Conservation (phyloP, 1,139 yeast genomes). For the Geotrichum reessii region DNA sequence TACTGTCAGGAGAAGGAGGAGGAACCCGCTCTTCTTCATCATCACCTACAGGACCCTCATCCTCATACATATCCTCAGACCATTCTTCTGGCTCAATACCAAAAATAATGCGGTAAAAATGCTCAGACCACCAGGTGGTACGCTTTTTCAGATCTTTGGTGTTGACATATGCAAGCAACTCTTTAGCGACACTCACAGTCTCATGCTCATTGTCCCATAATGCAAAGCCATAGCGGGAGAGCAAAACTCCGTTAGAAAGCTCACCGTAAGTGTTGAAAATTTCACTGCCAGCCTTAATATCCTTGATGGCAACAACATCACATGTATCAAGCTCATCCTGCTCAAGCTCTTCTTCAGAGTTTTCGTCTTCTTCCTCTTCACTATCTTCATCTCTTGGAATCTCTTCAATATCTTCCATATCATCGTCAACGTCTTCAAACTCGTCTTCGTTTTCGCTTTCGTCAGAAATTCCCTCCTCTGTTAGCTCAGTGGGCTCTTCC, state of each 20-base stretch:
- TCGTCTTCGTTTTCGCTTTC: conserved; percentile 30
- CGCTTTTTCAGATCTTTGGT: conserved; percentile 40
- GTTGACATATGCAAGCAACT: conserved; percentile 44
- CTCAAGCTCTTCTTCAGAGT: conserved; percentile 32
- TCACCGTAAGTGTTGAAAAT: conserved; percentile 77
- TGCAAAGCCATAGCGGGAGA: conserved; percentile 74
- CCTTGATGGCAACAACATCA: conserved; percentile 40
- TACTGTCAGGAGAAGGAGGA: conserved; percentile 17
- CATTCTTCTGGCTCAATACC: conserved; percentile 38
- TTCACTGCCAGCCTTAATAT: conserved; percentile 49
- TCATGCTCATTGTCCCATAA: conserved; percentile 53
- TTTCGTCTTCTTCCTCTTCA: conserved; percentile 27
- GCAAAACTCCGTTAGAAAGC: conserved; percentile 55
- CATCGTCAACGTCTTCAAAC: conserved; percentile 29
- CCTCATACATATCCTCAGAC: conserved; percentile 27
- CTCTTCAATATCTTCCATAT: conserved; percentile 27
- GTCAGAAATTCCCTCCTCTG: conserved; percentile 24
- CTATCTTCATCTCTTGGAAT: conserved; percentile 21
- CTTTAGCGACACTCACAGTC: conserved; percentile 51
- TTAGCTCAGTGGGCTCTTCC: conserved; percentile 21
- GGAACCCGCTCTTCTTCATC: conserved; percentile 14
- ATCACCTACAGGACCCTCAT: conserved; percentile 22
- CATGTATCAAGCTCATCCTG: conserved; percentile 38
- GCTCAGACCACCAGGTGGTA: conserved; percentile 58
- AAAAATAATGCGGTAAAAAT: conserved; percentile 42